Percentiles rank a stretch among this genome's conserved stretches.
These are phyloP conservation scores for Areca catechu DNA, from an alignment of 176 grass and related monocot genomes.

Conservation along the genomic window DNA sequence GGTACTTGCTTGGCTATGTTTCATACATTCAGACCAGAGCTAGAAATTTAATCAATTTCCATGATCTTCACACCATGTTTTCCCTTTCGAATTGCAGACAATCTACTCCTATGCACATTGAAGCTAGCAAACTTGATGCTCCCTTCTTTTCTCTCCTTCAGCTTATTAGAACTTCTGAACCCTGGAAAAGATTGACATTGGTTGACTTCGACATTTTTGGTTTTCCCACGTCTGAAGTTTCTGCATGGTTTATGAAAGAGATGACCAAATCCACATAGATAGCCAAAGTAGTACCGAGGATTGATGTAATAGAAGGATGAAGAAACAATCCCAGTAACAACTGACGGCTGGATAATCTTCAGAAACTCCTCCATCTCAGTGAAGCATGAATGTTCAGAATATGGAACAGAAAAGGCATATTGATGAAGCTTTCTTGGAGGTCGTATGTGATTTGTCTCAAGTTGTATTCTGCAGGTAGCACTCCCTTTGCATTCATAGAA, in stretches of 20 bases:
- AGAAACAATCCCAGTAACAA: slow-evolving; percentile 44
- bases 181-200: slow-evolving; percentile 1
- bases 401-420: slow-evolving; percentile 54
- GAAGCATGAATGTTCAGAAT: slow-evolving; percentile 80
- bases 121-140: slow-evolving; percentile 27
- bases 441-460: slow-evolving; percentile 24
- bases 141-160: slow-evolving; percentile 21
- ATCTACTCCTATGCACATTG: slow-evolving; percentile 36
- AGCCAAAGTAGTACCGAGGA: slow-evolving; percentile 44
- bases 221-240: slow-evolving; percentile 8
- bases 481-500: slow-evolving; percentile 9
- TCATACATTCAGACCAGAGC: slow-evolving; percentile 18
- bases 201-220: slow-evolving; percentile 19
- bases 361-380: slow-evolving; percentile 61
- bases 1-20: no score
- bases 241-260: slow-evolving; percentile 11
- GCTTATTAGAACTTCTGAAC: slow-evolving; percentile 20
- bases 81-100: slow-evolving; percentile 35
- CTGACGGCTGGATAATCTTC: slow-evolving; percentile 39
- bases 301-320: slow-evolving; percentile 51
- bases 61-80: slow-evolving; percentile 36
- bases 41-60: slow-evolving; percentile 34
- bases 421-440: slow-evolving; percentile 46
- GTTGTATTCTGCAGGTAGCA: slow-evolving; percentile 4
- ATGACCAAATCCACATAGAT: slow-evolving; percentile 22